These are phyloP conservation scores for Zymoseptoria brevis DNA, from an alignment of 2,329 filamentous ascomycete species.

Conservation along the genomic window DNA sequence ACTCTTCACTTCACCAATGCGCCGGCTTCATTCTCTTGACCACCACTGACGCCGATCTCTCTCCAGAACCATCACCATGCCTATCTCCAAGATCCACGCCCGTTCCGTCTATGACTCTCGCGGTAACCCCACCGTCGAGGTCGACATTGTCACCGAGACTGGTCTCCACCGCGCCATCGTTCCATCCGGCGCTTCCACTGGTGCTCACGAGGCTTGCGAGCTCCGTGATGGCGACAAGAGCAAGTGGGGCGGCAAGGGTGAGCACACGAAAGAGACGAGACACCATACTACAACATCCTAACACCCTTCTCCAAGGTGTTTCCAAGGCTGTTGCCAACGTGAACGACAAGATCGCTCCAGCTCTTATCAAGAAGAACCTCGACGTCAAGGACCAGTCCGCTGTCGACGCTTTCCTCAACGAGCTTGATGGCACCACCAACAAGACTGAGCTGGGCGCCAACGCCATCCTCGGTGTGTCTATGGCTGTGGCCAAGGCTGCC, in stretches of 20 bases:
- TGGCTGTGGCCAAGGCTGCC: slow-evolving; percentile 52
- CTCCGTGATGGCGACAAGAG: slow-evolving; percentile 47
- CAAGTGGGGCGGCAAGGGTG: slow-evolving; percentile 48
- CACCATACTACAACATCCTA: not conserved
- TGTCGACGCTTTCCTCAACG: slow-evolving; percentile 47
- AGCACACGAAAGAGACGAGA: slow-evolving; percentile 8
- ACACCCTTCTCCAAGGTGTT: slow-evolving; percentile 33
- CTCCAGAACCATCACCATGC: slow-evolving; percentile 57
- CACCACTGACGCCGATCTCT: not conserved
- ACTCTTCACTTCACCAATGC: not conserved
- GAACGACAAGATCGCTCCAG: slow-evolving; percentile 47
- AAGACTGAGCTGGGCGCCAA: slow-evolving; percentile 54
- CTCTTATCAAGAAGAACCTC: slow-evolving; percentile 46
- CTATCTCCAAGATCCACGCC: slow-evolving; percentile 51
- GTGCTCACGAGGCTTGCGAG: slow-evolving; percentile 47
- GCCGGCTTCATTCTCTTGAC: not conserved
- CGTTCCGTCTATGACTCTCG: slow-evolving; percentile 96
- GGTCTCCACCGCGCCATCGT: slow-evolving; percentile 97
- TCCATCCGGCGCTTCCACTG: slow-evolving; percentile 91
- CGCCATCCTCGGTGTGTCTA: slow-evolving; percentile 53
- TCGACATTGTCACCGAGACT: slow-evolving; percentile 92
- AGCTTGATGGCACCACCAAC: slow-evolving; percentile 51
- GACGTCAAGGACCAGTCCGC: slow-evolving; percentile 49
- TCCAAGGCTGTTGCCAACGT: slow-evolving; percentile 50
- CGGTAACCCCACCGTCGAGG: slow-evolving; percentile 96